A percentile compares a stretch with the other conserved stretches of the same genome.
phyloP scores from a whole-genome alignment of 2,329 filamentous ascomycete species.

The Alternaria triticimaculans region DNA sequence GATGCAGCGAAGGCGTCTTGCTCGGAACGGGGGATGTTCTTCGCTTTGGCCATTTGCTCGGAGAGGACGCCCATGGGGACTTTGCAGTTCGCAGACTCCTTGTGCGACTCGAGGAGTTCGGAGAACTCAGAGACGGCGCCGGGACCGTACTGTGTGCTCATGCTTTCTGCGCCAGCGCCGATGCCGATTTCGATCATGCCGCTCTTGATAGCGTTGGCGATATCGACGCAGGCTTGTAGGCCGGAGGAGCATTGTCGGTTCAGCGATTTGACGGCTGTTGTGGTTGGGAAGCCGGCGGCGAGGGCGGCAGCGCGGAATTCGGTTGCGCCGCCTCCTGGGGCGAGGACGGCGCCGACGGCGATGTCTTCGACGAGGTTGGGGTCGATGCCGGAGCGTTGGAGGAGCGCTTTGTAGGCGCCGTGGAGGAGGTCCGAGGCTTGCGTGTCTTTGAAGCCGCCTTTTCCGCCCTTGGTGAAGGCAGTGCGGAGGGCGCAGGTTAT shows the following conservation, averaged over 20 bases:
- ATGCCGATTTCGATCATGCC: slow-evolving; percentile 97
- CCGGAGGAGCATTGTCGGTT: slow-evolving; percentile 96
- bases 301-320: slow-evolving; percentile 94
- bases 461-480: slow-evolving; percentile 89
- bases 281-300: slow-evolving; percentile 87
- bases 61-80: slow-evolving; percentile 95
- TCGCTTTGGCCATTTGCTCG: slow-evolving; percentile 92
- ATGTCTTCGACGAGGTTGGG: slow-evolving; percentile 90
- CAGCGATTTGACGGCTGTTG: slow-evolving; percentile 81
- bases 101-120: slow-evolving; percentile 80
- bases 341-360: slow-evolving; percentile 86
- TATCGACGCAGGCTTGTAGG: slow-evolving; percentile 89
- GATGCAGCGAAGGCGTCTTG: slow-evolving; percentile 95
- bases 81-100: slow-evolving; percentile 92
- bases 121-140: slow-evolving; percentile 91
- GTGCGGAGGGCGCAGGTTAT: slow-evolving; percentile 92
- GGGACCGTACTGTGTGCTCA: slow-evolving; percentile 91
- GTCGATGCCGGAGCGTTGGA: slow-evolving; percentile 87
- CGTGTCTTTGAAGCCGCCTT: slow-evolving; percentile 96
- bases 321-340: slow-evolving; percentile 91
- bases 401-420: slow-evolving; percentile 79
- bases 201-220: slow-evolving; percentile 87
- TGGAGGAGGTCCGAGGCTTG: slow-evolving; percentile 83
- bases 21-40: slow-evolving; percentile 70
- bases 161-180: slow-evolving; percentile 95